Percentiles rank a stretch among this genome's conserved stretches.
phyloP scores from a whole-genome alignment of 108 stramenopile species.

The Mediolabrus comicus region DNA sequence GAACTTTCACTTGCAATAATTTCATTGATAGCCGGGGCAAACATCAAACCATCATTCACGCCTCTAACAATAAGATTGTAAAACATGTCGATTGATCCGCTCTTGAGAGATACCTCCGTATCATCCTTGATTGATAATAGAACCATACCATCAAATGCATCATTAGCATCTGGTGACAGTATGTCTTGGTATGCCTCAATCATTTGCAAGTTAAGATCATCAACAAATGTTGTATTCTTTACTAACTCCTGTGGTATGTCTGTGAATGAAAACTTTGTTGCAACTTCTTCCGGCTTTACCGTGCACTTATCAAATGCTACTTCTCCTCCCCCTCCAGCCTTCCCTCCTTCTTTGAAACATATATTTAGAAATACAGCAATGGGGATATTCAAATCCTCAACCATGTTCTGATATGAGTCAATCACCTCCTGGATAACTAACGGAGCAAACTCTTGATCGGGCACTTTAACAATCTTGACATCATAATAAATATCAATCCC shows the following conservation, averaged over 20 bases:
- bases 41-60: not conserved
- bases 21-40: not conserved
- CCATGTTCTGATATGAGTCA: conserved; percentile 18
- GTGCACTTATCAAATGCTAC: not conserved
- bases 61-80: not conserved
- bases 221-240: not conserved
- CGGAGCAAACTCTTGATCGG: conserved; percentile 16
- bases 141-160: not conserved
- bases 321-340: not conserved
- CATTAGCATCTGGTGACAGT: not conserved
- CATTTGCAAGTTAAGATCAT: not conserved
- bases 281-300: not conserved
- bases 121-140: not conserved
- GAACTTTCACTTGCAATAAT: not conserved
- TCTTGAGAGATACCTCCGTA: not conserved
- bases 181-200: not conserved
- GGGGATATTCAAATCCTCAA: not conserved
- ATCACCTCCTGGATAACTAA: conserved; percentile 23
- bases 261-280: not conserved
- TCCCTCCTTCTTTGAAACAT: not conserved
- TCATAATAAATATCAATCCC: conserved; percentile 21
- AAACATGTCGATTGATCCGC: not conserved
- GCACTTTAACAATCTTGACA: conserved; percentile 14
- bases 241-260: not conserved
- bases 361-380: not conserved